Evolutionary conservation across 805 yeast genomes (phyloP).

Genomic region (Candida maris): DNA sequence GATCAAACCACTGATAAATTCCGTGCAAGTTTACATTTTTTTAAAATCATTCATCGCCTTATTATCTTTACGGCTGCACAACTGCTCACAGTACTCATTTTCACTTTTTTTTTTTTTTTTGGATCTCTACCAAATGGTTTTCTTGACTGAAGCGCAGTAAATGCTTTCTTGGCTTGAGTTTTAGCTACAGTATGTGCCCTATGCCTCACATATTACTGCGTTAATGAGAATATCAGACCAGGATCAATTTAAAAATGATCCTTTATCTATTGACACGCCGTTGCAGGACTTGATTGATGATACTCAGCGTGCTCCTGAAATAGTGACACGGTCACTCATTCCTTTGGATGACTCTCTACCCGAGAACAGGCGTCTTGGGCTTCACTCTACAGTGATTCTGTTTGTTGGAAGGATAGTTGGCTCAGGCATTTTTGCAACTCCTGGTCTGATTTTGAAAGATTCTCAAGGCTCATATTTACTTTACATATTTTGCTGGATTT

Average conservation of each 20-base stretch:
- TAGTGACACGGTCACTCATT: conserved; percentile 18
- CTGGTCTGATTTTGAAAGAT: conserved; percentile 56
- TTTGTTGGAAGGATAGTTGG: conserved; percentile 66
- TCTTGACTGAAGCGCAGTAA: too few relatives aligned
- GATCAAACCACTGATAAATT: too few relatives aligned
- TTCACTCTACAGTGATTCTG: conserved; percentile 56
- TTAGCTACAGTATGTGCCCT: too few relatives aligned
- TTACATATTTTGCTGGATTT: conserved; percentile 54
- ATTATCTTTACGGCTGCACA: too few relatives aligned
- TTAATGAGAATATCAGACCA: too few relatives aligned
- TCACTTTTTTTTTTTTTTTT: too few relatives aligned
- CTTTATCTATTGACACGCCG: conserved; percentile 19
- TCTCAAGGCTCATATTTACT: conserved; percentile 57
- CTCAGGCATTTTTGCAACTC: conserved; percentile 67
- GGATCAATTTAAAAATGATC: not conserved
- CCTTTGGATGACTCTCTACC: conserved; percentile 18
- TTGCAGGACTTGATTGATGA: conserved; percentile 13
- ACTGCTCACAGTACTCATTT: too few relatives aligned
- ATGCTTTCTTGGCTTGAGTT: too few relatives aligned
- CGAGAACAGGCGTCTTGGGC: conserved; percentile 38
- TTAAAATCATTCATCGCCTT: too few relatives aligned
- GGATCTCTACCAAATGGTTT: too few relatives aligned
- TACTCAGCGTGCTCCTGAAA: conserved; percentile 7
- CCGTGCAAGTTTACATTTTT: too few relatives aligned
- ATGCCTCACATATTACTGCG: too few relatives aligned